These are phyloP conservation scores for Pelargonium myrrhifolium DNA, from an alignment of 441 rosid species.

Conservation along the genomic window DNA sequence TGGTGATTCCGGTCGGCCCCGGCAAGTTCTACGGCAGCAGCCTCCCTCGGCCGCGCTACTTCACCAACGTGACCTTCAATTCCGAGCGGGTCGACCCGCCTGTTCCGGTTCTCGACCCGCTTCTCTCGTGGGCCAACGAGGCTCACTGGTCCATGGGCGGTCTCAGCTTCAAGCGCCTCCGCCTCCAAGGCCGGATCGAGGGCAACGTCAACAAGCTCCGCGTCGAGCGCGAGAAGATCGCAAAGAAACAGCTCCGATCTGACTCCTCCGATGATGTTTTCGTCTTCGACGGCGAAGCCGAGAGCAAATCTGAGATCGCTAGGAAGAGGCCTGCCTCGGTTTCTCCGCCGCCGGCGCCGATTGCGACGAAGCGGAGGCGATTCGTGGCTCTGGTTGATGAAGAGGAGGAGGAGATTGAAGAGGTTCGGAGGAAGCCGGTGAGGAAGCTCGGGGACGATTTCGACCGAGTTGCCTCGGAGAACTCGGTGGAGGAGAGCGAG, in stretches of 20 bases:
- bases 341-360: conserved; percentile 65
- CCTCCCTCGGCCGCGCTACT: conserved; percentile 85
- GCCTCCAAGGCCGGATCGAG: conserved; percentile 81
- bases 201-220: conserved; percentile 57
- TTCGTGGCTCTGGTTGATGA: conserved; percentile 40
- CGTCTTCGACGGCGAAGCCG: not conserved
- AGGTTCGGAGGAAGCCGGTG: conserved; percentile 25
- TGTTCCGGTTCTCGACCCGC: conserved; percentile 49
- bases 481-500: not conserved
- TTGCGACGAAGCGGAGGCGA: conserved; percentile 40
- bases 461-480: conserved; percentile 45
- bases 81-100: conserved; percentile 66
- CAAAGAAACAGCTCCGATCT: conserved; percentile 6
- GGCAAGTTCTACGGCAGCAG: conserved; percentile 82
- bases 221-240: conserved; percentile 34
- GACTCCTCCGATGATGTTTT: conserved; percentile 5
- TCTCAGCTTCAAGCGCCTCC: conserved; percentile 68
- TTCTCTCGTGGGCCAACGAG: conserved; percentile 79
- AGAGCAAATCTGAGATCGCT: not conserved
- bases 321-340: conserved; percentile 27
- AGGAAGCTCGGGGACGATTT: conserved; percentile 75
- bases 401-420: conserved; percentile 30
- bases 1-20: conserved; percentile 55
- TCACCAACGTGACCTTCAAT: conserved; percentile 36
- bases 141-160: conserved; percentile 99